phyloP scores from a whole-genome alignment of 2,329 filamentous ascomycete genomes.

The Xylaria sp. region DNA sequence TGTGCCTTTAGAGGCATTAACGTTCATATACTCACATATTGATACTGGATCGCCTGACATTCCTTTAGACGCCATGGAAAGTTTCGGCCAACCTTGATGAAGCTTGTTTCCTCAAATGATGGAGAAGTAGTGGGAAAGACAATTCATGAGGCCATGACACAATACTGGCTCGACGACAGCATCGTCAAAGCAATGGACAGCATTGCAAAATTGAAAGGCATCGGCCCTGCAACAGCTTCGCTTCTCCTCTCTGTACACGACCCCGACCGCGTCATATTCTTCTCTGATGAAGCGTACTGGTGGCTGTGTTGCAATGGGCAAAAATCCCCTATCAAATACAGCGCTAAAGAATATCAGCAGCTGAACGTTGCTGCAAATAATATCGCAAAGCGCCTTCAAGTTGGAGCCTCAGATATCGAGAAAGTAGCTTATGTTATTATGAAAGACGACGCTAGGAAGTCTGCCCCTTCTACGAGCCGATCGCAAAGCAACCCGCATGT shows the following conservation, averaged over 20 bases:
- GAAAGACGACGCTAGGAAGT: constrained; percentile 50
- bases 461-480: constrained; percentile 11
- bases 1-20: constrained; percentile 27
- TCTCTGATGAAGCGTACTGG: constrained; percentile 81
- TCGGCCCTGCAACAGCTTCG: constrained; percentile 83
- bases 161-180: constrained; percentile 55
- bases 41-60: constrained; percentile 28
- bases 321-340: constrained; percentile 73
- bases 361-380: constrained; percentile 59
- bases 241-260: constrained; percentile 75
- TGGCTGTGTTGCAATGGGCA: constrained; percentile 72
- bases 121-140: constrained; percentile 57
- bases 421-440: constrained; percentile 77
- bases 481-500: constrained; percentile 18
- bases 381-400: constrained; percentile 61
- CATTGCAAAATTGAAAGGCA: constrained; percentile 73
- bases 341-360: constrained; percentile 72
- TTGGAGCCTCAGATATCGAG: constrained; percentile 72
- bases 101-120: constrained; percentile 71
- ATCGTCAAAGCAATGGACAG: constrained; percentile 59
- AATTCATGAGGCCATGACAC: constrained; percentile 63
- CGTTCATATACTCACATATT: not conserved
- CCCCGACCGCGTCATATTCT: constrained; percentile 73
- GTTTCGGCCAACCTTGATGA: constrained; percentile 70
- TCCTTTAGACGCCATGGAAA: constrained; percentile 66